A percentile compares a stretch with the other conserved stretches of the same genome.
These are phyloP conservation scores for Purpureocillium lavendulum DNA, from an alignment of 2,329 filamentous ascomycete species.

Conservation along the genomic window DNA sequence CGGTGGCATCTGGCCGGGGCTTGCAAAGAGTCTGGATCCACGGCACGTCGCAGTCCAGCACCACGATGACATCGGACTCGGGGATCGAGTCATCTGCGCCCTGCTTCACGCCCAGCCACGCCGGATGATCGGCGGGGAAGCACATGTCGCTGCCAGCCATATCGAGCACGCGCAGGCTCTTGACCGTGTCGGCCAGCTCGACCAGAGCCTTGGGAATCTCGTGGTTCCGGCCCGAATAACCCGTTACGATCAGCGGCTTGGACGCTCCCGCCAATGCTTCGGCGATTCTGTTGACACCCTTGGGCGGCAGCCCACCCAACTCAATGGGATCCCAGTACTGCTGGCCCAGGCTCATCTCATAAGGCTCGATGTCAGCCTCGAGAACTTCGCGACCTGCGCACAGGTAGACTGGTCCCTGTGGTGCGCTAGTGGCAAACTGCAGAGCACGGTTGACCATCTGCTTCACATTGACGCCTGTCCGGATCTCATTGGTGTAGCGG, in stretches of 20 bases:
- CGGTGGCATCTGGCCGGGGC: constrained; percentile 34
- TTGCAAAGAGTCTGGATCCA: constrained; percentile 69
- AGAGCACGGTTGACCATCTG: constrained; percentile 75
- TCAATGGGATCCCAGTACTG: constrained; percentile 58
- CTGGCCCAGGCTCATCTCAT: constrained; percentile 46
- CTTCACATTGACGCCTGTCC: constrained; percentile 72
- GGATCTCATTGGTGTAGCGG: constrained; percentile 69
- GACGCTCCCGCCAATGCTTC: constrained; percentile 50
- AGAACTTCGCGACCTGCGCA: constrained; percentile 68
- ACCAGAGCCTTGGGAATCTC: constrained; percentile 50
- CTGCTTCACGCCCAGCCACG: constrained; percentile 58
- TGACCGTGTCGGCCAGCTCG: constrained; percentile 53
- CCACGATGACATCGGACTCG: constrained; percentile 70
- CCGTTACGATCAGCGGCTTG: constrained; percentile 57
- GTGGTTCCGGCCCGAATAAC: constrained; percentile 62
- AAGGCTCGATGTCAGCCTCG: constrained; percentile 69
- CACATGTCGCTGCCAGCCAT: constrained; percentile 69
- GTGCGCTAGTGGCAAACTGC: constrained; percentile 66
- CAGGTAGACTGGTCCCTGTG: constrained; percentile 68
- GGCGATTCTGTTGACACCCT: constrained; percentile 46
- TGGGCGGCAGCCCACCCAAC: constrained; percentile 42
- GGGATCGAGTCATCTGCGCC: constrained; percentile 62
- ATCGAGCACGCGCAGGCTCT: constrained; percentile 59
- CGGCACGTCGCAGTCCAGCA: constrained; percentile 78
- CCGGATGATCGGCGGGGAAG: constrained; percentile 58